These are phyloP conservation scores for Trametes cinnabarina DNA, from an alignment of 768 basidiomycete species.

Conservation along the genomic window DNA sequence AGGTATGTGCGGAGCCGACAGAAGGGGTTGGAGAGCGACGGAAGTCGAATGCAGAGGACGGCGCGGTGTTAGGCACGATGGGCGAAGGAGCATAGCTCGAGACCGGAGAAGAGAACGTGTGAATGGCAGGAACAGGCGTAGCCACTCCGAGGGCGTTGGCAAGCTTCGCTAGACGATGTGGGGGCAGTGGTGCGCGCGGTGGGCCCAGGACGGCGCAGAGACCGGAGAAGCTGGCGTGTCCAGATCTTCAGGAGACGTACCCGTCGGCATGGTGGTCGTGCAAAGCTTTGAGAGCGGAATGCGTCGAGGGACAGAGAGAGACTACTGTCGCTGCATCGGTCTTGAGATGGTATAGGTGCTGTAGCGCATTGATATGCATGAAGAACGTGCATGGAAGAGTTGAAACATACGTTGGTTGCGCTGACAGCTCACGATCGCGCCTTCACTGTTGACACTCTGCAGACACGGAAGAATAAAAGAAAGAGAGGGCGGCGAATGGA, in stretches of 20 bases:
- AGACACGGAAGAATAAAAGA: neutral
- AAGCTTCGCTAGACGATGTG: slow-evolving; percentile 75
- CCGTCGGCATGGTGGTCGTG: slow-evolving; percentile 26
- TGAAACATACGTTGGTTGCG: neutral
- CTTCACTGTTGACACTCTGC: neutral
- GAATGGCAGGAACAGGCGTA: slow-evolving; percentile 61
- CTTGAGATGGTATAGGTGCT: neutral
- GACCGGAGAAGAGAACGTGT: slow-evolving; percentile 8
- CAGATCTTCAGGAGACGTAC: slow-evolving; percentile 20
- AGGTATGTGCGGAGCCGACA: slow-evolving; percentile 34
- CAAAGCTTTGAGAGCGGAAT: neutral
- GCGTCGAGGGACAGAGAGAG: neutral
- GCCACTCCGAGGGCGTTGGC: slow-evolving; percentile 85
- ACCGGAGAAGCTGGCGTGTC: slow-evolving; percentile 16
- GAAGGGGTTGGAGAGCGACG: slow-evolving; percentile 38
- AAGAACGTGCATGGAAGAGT: neutral
- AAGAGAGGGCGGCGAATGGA: neutral
- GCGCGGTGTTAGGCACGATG: slow-evolving; percentile 15
- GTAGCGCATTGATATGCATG: neutral
- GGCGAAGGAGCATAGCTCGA: slow-evolving; percentile 20
- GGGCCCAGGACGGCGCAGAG: slow-evolving; percentile 47
- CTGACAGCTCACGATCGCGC: neutral
- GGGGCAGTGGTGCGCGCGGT: slow-evolving; percentile 70
- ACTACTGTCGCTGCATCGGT: slow-evolving; percentile 9
- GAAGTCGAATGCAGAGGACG: slow-evolving; percentile 41